Percentiles rank a stretch among this genome's conserved stretches.
Conservation (phyloP, 2,329 filamentous ascomycete species). For the Penicillium frequentans region DNA sequence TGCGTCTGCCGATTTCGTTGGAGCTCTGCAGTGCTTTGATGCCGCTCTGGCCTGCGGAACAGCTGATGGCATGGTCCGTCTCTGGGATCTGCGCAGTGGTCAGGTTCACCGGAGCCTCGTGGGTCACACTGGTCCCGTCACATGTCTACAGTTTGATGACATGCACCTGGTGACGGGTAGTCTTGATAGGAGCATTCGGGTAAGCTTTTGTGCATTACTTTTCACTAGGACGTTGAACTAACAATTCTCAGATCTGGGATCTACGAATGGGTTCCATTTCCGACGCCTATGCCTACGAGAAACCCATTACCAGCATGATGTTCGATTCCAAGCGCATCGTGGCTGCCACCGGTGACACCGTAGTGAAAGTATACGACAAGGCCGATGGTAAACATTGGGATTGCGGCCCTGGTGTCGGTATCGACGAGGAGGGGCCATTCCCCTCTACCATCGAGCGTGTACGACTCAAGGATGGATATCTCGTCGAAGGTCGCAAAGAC, state of each 20-base stretch:
- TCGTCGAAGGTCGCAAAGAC: conserved; percentile 85
- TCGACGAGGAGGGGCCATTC: conserved; percentile 63
- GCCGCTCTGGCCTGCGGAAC: conserved; percentile 94
- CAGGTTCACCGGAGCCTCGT: conserved; percentile 96
- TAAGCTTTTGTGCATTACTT: conserved; percentile 52
- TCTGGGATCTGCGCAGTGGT: conserved; percentile 95
- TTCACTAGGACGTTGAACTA: conserved; percentile 9
- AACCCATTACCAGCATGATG: conserved; percentile 92
- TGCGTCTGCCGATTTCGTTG: conserved; percentile 83
- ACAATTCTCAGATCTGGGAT: conserved; percentile 81
- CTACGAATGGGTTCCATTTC: conserved; percentile 92
- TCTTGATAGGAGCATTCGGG: conserved; percentile 86
- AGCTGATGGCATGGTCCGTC: conserved; percentile 91
- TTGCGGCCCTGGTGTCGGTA: conserved; percentile 76
- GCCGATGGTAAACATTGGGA: conserved; percentile 95
- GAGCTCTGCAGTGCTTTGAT: conserved; percentile 92
- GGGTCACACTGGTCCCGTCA: conserved; percentile 92
- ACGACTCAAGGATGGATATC: conserved; percentile 87
- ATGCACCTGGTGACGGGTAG: conserved; percentile 92
- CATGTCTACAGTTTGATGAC: conserved; percentile 93
- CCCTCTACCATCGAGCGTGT: conserved; percentile 78
- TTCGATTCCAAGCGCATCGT: conserved; percentile 91
- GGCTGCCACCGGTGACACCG: conserved; percentile 83
- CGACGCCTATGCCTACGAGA: conserved; percentile 94
- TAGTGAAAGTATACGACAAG: conserved; percentile 98